Percentiles rank a stretch among this genome's conserved stretches.
Evolutionary conservation across 108 stramenopile species (phyloP).

Genomic region (Epithemia pelagica): DNA sequence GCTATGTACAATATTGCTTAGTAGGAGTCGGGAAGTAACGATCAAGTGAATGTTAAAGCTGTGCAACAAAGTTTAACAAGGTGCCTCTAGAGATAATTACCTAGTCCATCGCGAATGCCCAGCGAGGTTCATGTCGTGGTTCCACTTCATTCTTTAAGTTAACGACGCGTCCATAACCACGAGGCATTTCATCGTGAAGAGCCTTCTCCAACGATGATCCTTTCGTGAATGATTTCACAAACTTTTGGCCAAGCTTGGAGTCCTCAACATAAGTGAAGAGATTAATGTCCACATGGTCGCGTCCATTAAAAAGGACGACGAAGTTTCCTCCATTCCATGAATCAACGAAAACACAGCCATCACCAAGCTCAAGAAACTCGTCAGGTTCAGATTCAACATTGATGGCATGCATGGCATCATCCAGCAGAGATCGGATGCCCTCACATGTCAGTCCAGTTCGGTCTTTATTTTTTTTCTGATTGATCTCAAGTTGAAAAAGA

Average conservation of each 20-base stretch:
- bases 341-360: slow-evolving; percentile 31
- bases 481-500: slow-evolving; percentile 20
- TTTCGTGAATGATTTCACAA: neutral
- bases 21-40: too few species aligned
- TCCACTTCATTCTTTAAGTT: slow-evolving; percentile 33
- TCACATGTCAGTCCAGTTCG: neutral
- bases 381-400: neutral
- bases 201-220: neutral
- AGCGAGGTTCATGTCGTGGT: neutral
- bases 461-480: neutral
- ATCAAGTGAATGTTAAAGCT: too few species aligned
- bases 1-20: too few species aligned
- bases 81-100: too few species aligned
- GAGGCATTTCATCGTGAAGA: slow-evolving; percentile 39
- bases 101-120: neutral
- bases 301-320: slow-evolving; percentile 32
- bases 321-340: slow-evolving; percentile 11
- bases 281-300: slow-evolving; percentile 32
- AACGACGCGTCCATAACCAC: slow-evolving; percentile 42
- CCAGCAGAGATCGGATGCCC: neutral
- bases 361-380: slow-evolving; percentile 3
- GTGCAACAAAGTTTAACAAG: too few species aligned
- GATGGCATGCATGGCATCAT: neutral
- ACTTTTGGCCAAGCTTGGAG: neutral
- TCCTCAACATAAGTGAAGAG: slow-evolving; percentile 37